Percentiles rank a stretch among this genome's conserved stretches.
These are phyloP conservation scores for Linaria vulgaris DNA, from an alignment of 257 asterid species.

Conservation along the genomic window DNA sequence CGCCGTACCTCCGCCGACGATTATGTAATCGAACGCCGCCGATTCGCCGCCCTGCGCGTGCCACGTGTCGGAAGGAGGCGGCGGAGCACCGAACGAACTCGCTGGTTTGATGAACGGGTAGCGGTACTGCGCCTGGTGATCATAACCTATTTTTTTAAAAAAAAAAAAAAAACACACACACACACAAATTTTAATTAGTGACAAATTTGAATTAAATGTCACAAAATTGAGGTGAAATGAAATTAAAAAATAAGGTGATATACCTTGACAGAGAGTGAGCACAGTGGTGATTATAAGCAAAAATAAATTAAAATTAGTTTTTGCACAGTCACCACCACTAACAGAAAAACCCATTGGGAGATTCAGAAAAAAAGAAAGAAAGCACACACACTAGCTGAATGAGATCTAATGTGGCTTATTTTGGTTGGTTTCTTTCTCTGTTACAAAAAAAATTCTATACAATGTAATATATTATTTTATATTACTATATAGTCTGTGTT, in stretches of 20 bases:
- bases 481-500: too few species aligned
- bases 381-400: slow-evolving; percentile 9
- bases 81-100: slow-evolving; percentile 47
- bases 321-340: slow-evolving; percentile 30
- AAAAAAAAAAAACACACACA: too few species aligned
- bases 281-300: slow-evolving; percentile 36
- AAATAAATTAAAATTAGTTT: slow-evolving; percentile 37
- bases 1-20: slow-evolving; percentile 95
- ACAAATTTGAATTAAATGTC: too few species aligned
- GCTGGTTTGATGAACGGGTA: slow-evolving; percentile 63
- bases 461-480: background rate
- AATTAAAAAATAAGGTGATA: background rate
- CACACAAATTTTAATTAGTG: too few species aligned
- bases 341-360: slow-evolving; percentile 58
- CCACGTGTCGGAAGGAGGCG: slow-evolving; percentile 33
- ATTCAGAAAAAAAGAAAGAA: slow-evolving; percentile 10
- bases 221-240: background rate
- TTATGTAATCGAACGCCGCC: slow-evolving; percentile 64
- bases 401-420: slow-evolving; percentile 46
- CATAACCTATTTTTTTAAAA: too few species aligned
- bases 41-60: background rate
- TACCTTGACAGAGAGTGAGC: slow-evolving; percentile 61
- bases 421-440: slow-evolving; percentile 64
- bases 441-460: slow-evolving; percentile 10
- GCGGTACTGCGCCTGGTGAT: slow-evolving; percentile 47